phyloP scores from a whole-genome alignment of 225 moss, liverwort and hornwort species.

The Thuidium tamariscinum region DNA sequence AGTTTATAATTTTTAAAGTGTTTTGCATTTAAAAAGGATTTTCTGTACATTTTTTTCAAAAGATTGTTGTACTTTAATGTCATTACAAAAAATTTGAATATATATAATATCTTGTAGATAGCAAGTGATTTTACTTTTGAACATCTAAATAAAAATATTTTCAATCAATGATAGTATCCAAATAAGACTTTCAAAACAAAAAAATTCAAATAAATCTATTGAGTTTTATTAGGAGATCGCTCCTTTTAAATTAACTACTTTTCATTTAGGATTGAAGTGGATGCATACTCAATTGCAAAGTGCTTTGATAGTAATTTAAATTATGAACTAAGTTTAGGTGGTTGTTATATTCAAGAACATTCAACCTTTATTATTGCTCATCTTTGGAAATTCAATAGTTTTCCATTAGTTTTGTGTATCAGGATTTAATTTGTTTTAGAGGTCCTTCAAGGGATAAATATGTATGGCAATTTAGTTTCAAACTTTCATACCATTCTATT shows the following conservation, averaged over 20 bases:
- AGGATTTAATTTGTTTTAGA: background rate
- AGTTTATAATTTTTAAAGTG: background rate
- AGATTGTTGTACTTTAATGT: background rate
- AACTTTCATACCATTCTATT: background rate
- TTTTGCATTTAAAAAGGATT: background rate
- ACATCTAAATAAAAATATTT: background rate
- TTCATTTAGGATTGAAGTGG: background rate
- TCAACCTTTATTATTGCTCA: background rate
- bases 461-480: background rate
- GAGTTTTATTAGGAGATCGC: no score
- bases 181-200: no score
- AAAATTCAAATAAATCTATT: no score
- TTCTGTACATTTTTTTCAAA: background rate
- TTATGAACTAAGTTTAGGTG: background rate
- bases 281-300: background rate
- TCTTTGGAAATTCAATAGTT: rapidly evolving
- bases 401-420: background rate
- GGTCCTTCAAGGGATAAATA: no score
- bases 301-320: background rate
- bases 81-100: background rate
- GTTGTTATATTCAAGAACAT: background rate
- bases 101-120: background rate
- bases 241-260: background rate
- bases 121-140: no score
- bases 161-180: background rate